Percentiles rank a stretch among this genome's conserved stretches.
These are phyloP conservation scores for Eudorina sp. DNA, from an alignment of 139 green algal species.

Conservation along the genomic window DNA sequence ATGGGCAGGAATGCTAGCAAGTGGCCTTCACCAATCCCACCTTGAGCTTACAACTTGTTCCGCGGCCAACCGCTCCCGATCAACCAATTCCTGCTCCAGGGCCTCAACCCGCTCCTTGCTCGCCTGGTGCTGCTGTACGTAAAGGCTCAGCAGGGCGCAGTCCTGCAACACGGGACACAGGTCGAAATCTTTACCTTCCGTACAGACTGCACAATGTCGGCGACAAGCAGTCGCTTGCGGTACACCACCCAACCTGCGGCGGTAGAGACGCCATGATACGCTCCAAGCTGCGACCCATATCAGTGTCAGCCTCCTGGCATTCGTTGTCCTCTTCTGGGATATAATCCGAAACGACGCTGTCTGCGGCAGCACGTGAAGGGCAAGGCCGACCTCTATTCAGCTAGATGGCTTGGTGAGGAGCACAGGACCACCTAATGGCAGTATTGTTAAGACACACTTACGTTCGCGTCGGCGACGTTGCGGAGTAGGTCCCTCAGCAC, in stretches of 20 bases:
- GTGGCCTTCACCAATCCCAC: slow-evolving; percentile 32
- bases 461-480: slow-evolving; percentile 49
- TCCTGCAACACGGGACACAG: slow-evolving; percentile 29
- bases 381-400: no score
- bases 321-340: background rate
- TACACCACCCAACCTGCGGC: slow-evolving; percentile 9
- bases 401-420: no score
- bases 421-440: no score
- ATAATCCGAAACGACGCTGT: background rate
- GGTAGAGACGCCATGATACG: slow-evolving; percentile 35
- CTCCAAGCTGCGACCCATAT: background rate
- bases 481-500: slow-evolving; percentile 48
- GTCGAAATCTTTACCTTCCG: no score
- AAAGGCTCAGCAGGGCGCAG: background rate
- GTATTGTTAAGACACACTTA: slow-evolving; percentile 13
- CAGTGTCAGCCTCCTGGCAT: background rate
- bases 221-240: no score
- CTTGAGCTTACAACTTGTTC: slow-evolving; percentile 35
- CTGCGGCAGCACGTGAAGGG: background rate
- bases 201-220: no score
- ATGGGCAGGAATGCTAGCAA: no score
- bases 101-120: background rate
- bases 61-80: background rate
- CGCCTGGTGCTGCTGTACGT: slow-evolving; percentile 6
- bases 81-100: slow-evolving; percentile 55